Evolutionary conservation across 805 yeast genomes (phyloP).

Genomic region (Monosporozyma servazzii): DNA sequence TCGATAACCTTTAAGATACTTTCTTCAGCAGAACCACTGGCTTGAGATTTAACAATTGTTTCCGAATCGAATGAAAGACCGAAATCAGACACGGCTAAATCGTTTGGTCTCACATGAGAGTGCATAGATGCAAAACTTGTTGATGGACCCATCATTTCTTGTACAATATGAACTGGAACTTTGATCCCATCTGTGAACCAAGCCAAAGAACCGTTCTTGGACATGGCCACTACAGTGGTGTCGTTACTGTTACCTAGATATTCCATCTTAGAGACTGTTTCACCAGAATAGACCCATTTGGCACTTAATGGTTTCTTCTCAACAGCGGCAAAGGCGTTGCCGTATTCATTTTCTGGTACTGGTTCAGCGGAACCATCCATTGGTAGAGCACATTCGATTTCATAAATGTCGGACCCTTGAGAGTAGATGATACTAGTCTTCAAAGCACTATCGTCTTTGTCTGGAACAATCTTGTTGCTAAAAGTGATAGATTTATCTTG

Average conservation of each 20-base stretch:
- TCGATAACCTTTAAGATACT: slow-evolving; percentile 26
- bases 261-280: slow-evolving; percentile 22
- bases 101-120: slow-evolving; percentile 16
- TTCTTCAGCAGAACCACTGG: slow-evolving; percentile 21
- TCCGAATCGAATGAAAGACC: slow-evolving; percentile 20
- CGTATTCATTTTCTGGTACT: slow-evolving; percentile 22
- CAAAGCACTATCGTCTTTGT: slow-evolving; percentile 22
- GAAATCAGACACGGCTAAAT: slow-evolving; percentile 23
- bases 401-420: slow-evolving; percentile 26
- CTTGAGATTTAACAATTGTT: slow-evolving; percentile 26
- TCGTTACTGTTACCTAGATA: slow-evolving; percentile 30
- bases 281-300: slow-evolving; percentile 27
- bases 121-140: slow-evolving; percentile 26
- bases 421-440: slow-evolving; percentile 24
- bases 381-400: slow-evolving; percentile 24
- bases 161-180: slow-evolving; percentile 27
- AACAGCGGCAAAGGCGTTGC: slow-evolving; percentile 56
- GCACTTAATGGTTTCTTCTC: slow-evolving; percentile 14
- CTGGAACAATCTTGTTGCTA: slow-evolving; percentile 24
- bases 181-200: slow-evolving; percentile 27
- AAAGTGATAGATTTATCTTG: slow-evolving; percentile 22
- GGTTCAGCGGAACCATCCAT: slow-evolving; percentile 14
- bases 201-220: slow-evolving; percentile 27
- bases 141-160: slow-evolving; percentile 27
- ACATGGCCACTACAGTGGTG: slow-evolving; percentile 30